These are phyloP conservation scores for Oryza officinalis DNA, from an alignment of 176 grass and related monocot species.

Conservation along the genomic window DNA sequence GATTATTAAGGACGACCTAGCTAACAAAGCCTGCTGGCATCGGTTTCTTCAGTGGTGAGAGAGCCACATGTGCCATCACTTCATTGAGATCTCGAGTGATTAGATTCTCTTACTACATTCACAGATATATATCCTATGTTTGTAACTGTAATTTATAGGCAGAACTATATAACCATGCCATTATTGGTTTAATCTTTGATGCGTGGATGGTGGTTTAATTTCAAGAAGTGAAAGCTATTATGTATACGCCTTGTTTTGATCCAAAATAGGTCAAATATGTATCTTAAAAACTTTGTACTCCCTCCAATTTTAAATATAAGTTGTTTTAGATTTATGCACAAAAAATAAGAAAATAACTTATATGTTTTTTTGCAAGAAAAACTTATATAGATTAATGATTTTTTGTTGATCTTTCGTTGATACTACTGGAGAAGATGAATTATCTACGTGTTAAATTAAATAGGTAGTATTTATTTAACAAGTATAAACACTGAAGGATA, in stretches of 20 bases:
- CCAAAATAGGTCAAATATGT: too few relatives aligned
- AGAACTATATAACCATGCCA: background rate
- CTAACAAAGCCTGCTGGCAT: background rate
- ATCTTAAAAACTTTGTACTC: background rate
- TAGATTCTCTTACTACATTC: conserved; percentile 14
- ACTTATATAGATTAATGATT: too few relatives aligned
- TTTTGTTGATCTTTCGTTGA: background rate
- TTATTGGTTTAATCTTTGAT: background rate
- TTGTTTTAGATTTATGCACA: background rate
- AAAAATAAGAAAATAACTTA: too few relatives aligned
- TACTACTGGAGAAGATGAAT: background rate
- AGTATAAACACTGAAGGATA: too few relatives aligned
- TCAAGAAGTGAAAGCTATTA: background rate
- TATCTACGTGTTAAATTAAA: too few relatives aligned
- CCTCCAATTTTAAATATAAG: background rate
- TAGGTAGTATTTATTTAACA: too few relatives aligned
- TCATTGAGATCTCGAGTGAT: conserved; percentile 25
- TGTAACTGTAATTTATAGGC: conserved; percentile 22
- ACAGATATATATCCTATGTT: background rate
- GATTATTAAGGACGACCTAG: conserved; percentile 15
- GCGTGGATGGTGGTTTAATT: background rate
- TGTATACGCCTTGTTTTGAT: too few relatives aligned
- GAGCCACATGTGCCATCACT: conserved; percentile 29
- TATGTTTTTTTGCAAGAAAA: too few relatives aligned
- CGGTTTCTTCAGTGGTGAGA: conserved; percentile 14